These are phyloP conservation scores for Ganoderma leucocontextum DNA, from an alignment of 1,284 basidiomycete species.

Conservation along the genomic window DNA sequence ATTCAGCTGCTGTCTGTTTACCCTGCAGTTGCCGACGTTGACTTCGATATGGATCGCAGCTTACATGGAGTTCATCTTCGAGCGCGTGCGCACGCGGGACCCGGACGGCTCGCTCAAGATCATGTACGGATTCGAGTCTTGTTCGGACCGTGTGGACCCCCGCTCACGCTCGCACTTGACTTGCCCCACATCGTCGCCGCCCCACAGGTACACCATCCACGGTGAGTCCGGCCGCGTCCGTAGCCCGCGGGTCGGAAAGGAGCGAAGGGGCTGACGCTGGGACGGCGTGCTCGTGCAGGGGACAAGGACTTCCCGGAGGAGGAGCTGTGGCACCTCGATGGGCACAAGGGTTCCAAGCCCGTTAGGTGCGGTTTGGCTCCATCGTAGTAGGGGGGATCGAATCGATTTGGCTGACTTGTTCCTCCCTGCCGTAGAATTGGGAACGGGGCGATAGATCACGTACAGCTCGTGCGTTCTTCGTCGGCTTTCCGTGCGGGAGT, in stretches of 20 bases:
- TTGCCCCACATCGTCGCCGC: neutral
- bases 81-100: slow-evolving; percentile 82
- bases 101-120: slow-evolving; percentile 91
- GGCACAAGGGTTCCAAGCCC: slow-evolving; percentile 85
- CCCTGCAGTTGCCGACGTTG: neutral
- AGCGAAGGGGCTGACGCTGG: neutral
- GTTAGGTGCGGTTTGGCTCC: slow-evolving; percentile 50
- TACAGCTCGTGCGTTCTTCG: slow-evolving; percentile 72
- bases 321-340: slow-evolving; percentile 84
- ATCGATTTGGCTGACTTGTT: neutral
- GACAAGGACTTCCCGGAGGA: slow-evolving; percentile 87
- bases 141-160: neutral
- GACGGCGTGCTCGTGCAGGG: slow-evolving; percentile 48
- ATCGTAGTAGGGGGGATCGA: neutral
- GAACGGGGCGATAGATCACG: slow-evolving; percentile 89
- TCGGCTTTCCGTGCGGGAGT: neutral
- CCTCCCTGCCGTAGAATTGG: slow-evolving; percentile 64
- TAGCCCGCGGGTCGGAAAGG: too few relatives aligned
- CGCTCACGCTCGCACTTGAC: neutral
- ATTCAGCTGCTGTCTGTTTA: neutral
- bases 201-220: slow-evolving; percentile 76
- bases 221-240: slow-evolving; percentile 51
- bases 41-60: slow-evolving; percentile 48
- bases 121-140: slow-evolving; percentile 58
- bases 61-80: slow-evolving; percentile 91